Base-by-base conservation (phyloP, 2,329 filamentous ascomycete species). In the Tetracladium maxilliforme region DNA sequence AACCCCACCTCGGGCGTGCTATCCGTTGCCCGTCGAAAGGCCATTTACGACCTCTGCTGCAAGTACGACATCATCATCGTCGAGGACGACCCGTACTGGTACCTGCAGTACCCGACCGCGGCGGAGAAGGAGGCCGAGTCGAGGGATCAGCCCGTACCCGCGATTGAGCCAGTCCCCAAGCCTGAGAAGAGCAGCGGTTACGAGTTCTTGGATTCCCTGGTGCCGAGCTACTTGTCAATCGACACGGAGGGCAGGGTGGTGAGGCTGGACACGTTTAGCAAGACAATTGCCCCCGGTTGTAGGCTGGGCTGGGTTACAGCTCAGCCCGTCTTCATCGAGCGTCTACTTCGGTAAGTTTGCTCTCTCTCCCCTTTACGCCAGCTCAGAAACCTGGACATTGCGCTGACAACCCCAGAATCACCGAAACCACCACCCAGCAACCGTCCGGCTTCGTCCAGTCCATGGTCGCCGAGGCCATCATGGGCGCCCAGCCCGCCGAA, bases 81-180 rank as follows among this genome's bases (percentile, higher is more conserved):
- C 33, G 87, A 95, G 49, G 87, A 95, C 40, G 86, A 94, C 33
- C 87, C 87, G 6, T 94, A 94, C 56, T 94, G 83, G 81, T 87
- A 90, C 48, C 61, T 95, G 7, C 87, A 94, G 47, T 94, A 70
- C 49, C 82, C 83, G 0, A 79, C 79, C 1, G 74, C 79, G 1
- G 65, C 56, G 17, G 23, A 39, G 30, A 31, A 39, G 30, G 43
- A 52, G 40, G 41, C 46, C 31, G 18, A 37, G 39, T 6, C 43
- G 48, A 25, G 50, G 52, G 28, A 56, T 49, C 26, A 36, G 35
- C 33, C 29, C 27, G 4, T 35, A 38, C 12, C 16, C 13, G 11
- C 30, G 9, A 14, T 29, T 12, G 22, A 30, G 24, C 26, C 37
- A 34, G 28, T 33, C 19, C 36, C 40, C 31, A 39, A 32, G 16